These are phyloP conservation scores for Yueomyces sinensis DNA, from an alignment of 805 yeast species.

Conservation along the genomic window DNA sequence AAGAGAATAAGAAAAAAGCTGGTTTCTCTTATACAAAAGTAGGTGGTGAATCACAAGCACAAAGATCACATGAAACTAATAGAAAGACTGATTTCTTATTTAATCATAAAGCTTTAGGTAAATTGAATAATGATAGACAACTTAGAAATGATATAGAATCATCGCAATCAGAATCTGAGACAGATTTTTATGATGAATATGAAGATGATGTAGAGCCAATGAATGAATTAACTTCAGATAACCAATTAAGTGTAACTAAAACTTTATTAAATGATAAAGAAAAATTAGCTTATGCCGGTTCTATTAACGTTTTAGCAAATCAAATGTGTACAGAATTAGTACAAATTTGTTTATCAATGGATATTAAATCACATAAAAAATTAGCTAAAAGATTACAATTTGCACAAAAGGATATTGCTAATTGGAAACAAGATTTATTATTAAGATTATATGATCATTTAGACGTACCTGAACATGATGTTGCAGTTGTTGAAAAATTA, in stretches of 20 bases:
- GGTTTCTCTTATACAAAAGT: constrained; percentile 71
- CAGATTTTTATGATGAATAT: constrained; percentile 27
- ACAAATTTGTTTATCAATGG: constrained; percentile 35
- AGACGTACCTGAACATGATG: constrained; percentile 65
- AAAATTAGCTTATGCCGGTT: constrained; percentile 83
- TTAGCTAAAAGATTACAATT: constrained; percentile 46
- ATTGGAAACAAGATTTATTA: constrained; percentile 72
- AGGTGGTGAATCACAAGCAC: constrained; percentile 76
- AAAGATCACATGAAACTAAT: constrained; percentile 44
- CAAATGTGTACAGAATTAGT: constrained; percentile 79
- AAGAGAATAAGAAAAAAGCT: constrained; percentile 2
- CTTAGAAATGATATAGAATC: constrained; percentile 4
- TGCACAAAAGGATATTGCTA: constrained; percentile 66
- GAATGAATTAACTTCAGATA: constrained; percentile 24
- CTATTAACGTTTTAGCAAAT: constrained; percentile 60
- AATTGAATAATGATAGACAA: constrained; percentile 7
- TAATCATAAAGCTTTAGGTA: constrained; percentile 23
- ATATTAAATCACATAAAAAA: constrained; percentile 31
- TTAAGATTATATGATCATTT: constrained; percentile 66
- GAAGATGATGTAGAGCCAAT: constrained; percentile 24
- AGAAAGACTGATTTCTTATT: constrained; percentile 45
- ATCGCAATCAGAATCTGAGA: constrained; percentile 17
- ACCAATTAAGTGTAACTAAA: constrained; percentile 66
- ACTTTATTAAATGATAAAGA: constrained; percentile 71
- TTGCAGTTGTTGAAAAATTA: constrained; percentile 73